Base-by-base conservation (phyloP, 257 asterid species). In the Phtheirospermum japonicum region DNA sequence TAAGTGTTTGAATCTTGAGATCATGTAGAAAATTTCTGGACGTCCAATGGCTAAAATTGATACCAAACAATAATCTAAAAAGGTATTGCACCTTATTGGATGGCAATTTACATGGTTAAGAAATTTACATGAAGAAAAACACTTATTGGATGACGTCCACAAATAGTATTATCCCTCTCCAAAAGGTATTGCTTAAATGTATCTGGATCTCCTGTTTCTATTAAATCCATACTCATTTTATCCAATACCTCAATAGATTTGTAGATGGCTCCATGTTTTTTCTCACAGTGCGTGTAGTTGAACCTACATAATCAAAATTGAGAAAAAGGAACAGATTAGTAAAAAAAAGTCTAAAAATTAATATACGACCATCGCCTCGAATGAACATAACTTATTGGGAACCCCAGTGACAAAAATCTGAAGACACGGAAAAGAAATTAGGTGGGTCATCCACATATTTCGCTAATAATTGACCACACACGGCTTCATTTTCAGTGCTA, bases 361-460 rank as follows among this genome's bases (percentile, higher is more conserved):
- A 19, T 33, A 43, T 31, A 6, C 32, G n/a, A 54, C 43, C 55
- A 36, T 42, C 60, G 14, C 5, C 28, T 23, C 3, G 28, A 1
- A 23, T 3, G 39, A 50, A 68, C 12, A 58, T 77, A 68, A 56
- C 59, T 63, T 87, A 89, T 97, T 97, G 81, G 45, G 97, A 76
- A 48, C 99, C 99, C 99, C 99, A 92, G 72, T 92, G 99, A 84
- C 99, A 92, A 75, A 92, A 92, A 74, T 92, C 99, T 9, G 99
- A 89, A 63, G 99, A 92, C 53, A 92, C 91, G 0, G 96, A 92
- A 64, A 92, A 92, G 89, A 92, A 92, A 83, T 86, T 92, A 13
- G 83, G 67, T 36, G 99, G 95, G 74, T 92, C 97, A 54, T 86
- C 97, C 52, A 82, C 84, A 64, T 92, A 92, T 75, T 89, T 92